These are phyloP conservation scores for Straminergon stramineum DNA, from an alignment of 225 moss, liverwort and hornwort genomes.

Conservation along the genomic window DNA sequence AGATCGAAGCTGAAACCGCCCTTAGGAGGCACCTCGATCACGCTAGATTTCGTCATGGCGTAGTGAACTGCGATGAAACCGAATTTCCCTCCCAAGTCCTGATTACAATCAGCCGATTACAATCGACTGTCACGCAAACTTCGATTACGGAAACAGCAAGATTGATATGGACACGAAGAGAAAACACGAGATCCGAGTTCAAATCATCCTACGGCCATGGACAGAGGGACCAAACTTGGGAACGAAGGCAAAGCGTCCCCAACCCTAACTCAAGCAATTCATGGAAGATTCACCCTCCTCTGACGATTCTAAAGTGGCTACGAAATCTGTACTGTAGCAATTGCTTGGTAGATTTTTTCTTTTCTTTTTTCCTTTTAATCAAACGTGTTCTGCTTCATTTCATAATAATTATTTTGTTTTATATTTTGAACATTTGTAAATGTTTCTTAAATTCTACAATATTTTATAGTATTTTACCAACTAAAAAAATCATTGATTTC, in stretches of 20 bases:
- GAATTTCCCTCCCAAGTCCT: not conserved
- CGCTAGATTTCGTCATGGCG: conserved; percentile 45
- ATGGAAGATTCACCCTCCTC: not conserved
- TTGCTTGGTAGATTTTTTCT: not conserved
- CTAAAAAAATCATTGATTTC: no score
- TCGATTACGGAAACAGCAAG: not conserved
- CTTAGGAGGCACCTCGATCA: conserved; percentile 46
- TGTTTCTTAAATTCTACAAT: no score
- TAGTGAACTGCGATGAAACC: conserved; percentile 12
- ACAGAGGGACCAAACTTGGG: not conserved
- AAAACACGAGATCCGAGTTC: not conserved
- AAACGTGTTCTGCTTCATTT: no score
- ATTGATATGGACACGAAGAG: not conserved
- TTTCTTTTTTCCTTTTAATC: no score
- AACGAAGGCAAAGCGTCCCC: not conserved
- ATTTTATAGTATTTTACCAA: no score
- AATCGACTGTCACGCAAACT: not conserved
- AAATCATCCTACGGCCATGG: not conserved
- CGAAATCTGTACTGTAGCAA: not conserved
- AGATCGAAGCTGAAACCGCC: conserved; percentile 81
- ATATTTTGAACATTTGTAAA: no score
- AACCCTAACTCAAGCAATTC: not conserved
- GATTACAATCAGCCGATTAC: not conserved
- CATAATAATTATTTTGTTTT: no score
- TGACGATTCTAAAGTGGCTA: not conserved